Base-by-base conservation (phyloP, 1,139 yeast genomes). In the Protomyces macrosporus region DNA sequence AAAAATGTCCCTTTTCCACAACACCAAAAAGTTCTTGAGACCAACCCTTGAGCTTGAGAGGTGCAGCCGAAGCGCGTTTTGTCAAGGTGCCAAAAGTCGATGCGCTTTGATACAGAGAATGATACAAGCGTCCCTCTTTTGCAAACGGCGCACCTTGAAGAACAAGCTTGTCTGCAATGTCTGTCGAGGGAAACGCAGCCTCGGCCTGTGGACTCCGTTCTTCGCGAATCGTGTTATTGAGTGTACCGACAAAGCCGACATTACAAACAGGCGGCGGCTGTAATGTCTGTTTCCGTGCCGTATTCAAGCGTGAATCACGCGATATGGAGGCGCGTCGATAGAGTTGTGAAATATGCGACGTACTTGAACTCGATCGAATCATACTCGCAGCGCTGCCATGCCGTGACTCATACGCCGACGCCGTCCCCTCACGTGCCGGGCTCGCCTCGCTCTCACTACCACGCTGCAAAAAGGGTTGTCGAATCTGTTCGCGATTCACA, bases 61-160 rank as follows among this genome's bases (percentile, higher is more conserved):
- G 48, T 16, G 48, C 23, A n/a, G 48, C 16, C 48, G 48, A 42
- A 9, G 48, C n/a, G 32, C 48, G 48, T 16, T 42, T 42, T 9
- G 48, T 42, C 23, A 42, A 9, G 7, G 48, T 42, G 3, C 30
- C 48, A 42, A 42, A 42, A n/a, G 65, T 65, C 36, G 64, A 55
- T 4, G 72, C 70, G n/a, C 68, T 67, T 68, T 81, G 74, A 60
- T 78, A 71, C 16, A 80, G 76, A 68, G 79, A 81, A 71, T 81
- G 78, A 69, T 83, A 80, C 67, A 87, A 77, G 55, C 87, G 73
- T 0, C 95, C 95, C 75, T 88, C 95, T 71, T 87, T 86, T 65
- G 86, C 81, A 82, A 88, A 87, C 1, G 95, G 95, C 1, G 91
- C 83, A 0, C 93, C 95, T 62, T 81, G 80, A 54, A 85, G 77